Conservation (phyloP, 352 stramenopile species). For the Phytophthora chlamydospora region DNA sequence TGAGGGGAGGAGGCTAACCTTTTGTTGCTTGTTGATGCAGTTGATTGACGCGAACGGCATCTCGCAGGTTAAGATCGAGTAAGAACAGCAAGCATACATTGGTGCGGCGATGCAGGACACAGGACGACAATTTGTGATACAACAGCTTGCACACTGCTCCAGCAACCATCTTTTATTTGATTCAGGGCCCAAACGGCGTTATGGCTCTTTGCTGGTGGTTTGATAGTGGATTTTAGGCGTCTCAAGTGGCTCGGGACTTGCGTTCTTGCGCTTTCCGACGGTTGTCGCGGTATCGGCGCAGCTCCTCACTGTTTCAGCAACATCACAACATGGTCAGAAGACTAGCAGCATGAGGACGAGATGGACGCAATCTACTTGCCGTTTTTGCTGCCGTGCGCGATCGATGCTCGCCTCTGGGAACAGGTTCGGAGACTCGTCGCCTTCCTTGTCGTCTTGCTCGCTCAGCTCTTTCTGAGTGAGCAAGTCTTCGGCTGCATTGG, state of each 20-base stretch:
- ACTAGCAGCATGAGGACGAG: neutral
- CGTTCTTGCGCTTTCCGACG: slow-evolving; percentile 64
- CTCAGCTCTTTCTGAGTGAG: slow-evolving; percentile 28
- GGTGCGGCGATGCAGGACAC: too few species aligned
- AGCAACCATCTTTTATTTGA: slow-evolving; percentile 1
- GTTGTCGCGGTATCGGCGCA: slow-evolving; percentile 65
- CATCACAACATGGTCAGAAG: neutral
- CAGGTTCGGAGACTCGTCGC: slow-evolving; percentile 36
- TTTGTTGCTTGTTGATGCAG: slow-evolving; percentile 27
- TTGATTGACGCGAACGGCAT: slow-evolving; percentile 75
- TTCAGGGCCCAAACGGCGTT: neutral
- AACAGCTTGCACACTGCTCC: too few species aligned
- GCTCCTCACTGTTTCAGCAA: slow-evolving; percentile 52
- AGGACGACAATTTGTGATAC: too few species aligned
- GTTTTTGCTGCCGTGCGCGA: slow-evolving; percentile 70
- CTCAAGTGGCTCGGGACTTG: slow-evolving; percentile 46
- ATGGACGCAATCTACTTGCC: slow-evolving; percentile 21
- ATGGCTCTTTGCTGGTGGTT: neutral
- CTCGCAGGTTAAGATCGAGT: slow-evolving; percentile 69
- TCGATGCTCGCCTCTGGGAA: slow-evolving; percentile 78
- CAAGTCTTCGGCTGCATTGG: slow-evolving; percentile 37
- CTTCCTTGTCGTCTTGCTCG: slow-evolving; percentile 37
- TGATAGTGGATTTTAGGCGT: neutral
- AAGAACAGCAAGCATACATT: neutral
- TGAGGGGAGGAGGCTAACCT: neutral